A percentile compares a stretch with the other conserved stretches of the same genome.
These are phyloP conservation scores for Plasmodium inui DNA, from an alignment of 169 alveolate species.

Conservation along the genomic window DNA sequence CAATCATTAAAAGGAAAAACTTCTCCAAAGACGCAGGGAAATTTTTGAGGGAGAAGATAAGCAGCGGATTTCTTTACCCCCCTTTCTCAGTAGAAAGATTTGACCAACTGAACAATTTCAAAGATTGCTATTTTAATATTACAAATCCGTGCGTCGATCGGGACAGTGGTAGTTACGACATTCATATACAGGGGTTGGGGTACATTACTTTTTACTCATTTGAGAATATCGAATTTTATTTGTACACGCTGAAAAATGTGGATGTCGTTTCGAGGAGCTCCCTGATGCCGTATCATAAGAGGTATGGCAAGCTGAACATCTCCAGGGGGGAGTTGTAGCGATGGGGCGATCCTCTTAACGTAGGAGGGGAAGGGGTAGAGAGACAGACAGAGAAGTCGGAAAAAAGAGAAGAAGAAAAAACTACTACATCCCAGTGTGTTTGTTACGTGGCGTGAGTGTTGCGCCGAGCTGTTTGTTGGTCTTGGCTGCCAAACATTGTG, in stretches of 20 bases:
- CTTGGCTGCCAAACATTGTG: neutral
- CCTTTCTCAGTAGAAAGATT: conserved; percentile 59
- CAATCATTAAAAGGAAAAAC: conserved; percentile 67
- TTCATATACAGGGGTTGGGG: conserved; percentile 72
- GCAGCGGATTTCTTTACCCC: conserved; percentile 67
- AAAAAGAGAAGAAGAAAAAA: neutral
- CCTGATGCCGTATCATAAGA: conserved; percentile 65
- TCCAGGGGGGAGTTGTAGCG: neutral
- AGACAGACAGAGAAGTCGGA: neutral
- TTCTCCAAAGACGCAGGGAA: conserved; percentile 31
- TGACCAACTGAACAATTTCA: conserved; percentile 38
- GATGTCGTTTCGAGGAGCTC: conserved; percentile 52
- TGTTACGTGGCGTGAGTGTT: neutral
- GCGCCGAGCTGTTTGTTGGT: neutral
- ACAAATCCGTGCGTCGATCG: conserved; percentile 6
- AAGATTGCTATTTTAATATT: conserved; percentile 58
- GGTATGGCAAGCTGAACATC: conserved; percentile 36
- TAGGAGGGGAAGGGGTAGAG: neutral
- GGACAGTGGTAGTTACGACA: conserved; percentile 65
- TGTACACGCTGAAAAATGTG: conserved; percentile 69
- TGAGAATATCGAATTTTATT: conserved; percentile 53
- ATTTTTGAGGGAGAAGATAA: conserved; percentile 49
- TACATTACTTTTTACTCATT: conserved; percentile 74
- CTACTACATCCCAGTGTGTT: neutral
- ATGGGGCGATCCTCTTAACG: neutral